Percentiles rank a stretch among this genome's conserved stretches.
These are phyloP conservation scores for Escovopsis sp. DNA, from an alignment of 2,329 filamentous ascomycete genomes.

Conservation along the genomic window DNA sequence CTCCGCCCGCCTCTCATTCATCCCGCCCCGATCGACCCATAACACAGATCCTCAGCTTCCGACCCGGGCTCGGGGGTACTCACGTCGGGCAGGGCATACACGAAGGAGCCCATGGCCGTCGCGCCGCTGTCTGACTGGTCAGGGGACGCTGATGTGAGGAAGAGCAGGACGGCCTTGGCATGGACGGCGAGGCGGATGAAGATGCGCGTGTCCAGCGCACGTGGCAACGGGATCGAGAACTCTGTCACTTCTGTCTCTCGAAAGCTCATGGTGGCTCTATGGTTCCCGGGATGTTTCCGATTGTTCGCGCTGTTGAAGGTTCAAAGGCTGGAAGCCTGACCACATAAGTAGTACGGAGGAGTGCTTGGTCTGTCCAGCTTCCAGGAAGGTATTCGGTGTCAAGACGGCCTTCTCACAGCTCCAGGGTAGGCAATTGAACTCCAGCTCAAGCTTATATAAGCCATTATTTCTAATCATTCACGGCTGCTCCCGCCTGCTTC, in stretches of 20 bases:
- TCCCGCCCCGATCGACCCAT: background rate
- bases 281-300: too few relatives aligned
- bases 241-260: constrained; percentile 16
- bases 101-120: constrained; percentile 67
- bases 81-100: constrained; percentile 89
- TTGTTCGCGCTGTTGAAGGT: too few relatives aligned
- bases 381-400: too few relatives aligned
- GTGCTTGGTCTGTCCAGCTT: too few relatives aligned
- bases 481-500: too few relatives aligned
- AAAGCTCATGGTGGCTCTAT: constrained; percentile 10
- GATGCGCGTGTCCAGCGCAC: constrained; percentile 44
- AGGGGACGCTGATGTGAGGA: constrained; percentile 42
- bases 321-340: too few relatives aligned
- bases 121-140: constrained; percentile 33
- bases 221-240: constrained; percentile 45
- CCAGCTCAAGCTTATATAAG: too few relatives aligned
- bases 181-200: constrained; percentile 45
- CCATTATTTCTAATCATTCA: too few relatives aligned
- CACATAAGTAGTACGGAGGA: too few relatives aligned
- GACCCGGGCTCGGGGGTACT: constrained; percentile 8
- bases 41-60: background rate
- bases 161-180: constrained; percentile 43
- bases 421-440: too few relatives aligned
- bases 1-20: background rate
- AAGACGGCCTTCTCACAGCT: too few relatives aligned